Evolutionary conservation across 805 yeast genomes (phyloP).

Genomic region (Wickerhamiella nectarea): DNA sequence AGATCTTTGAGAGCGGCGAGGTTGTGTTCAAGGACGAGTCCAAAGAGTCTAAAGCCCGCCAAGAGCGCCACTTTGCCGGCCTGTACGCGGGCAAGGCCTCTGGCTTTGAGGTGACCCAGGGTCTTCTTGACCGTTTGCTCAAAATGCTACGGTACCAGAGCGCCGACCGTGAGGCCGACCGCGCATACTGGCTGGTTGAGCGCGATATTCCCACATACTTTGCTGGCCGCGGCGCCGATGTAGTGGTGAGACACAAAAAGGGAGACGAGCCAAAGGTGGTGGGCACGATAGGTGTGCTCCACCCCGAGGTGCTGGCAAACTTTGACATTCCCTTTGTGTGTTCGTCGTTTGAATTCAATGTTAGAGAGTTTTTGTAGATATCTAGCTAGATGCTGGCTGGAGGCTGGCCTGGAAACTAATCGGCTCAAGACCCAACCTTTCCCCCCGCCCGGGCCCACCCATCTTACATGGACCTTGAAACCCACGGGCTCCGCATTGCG

Average conservation of each 20-base stretch:
- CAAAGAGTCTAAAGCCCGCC: conserved; percentile 78
- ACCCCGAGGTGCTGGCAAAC: conserved; percentile 77
- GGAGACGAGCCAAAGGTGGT: conserved; percentile 26
- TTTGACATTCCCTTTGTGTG: conserved; percentile 92
- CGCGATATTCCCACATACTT: conserved; percentile 48
- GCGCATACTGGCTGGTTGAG: conserved; percentile 45
- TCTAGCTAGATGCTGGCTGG: neutral
- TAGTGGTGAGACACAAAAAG: conserved; percentile 44
- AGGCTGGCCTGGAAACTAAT: no score
- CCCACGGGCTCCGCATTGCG: no score
- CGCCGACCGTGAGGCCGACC: conserved; percentile 49
- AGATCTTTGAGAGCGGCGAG: conserved; percentile 92
- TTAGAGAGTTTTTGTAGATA: conserved; percentile 48
- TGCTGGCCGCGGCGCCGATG: conserved; percentile 95
- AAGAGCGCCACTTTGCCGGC: conserved; percentile 92
- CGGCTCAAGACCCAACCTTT: no score
- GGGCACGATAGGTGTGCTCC: conserved; percentile 88
- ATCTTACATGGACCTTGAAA: no score
- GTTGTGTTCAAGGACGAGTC: conserved; percentile 70
- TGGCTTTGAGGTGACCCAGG: conserved; percentile 90
- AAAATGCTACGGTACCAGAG: conserved; percentile 75
- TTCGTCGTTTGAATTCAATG: conserved; percentile 77
- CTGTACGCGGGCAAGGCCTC: conserved; percentile 88
- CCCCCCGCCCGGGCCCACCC: no score
- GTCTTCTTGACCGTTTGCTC: conserved; percentile 87